These are phyloP conservation scores for Hypocreales sp. DNA, from an alignment of 2,329 filamentous ascomycete genomes.

Conservation along the genomic window DNA sequence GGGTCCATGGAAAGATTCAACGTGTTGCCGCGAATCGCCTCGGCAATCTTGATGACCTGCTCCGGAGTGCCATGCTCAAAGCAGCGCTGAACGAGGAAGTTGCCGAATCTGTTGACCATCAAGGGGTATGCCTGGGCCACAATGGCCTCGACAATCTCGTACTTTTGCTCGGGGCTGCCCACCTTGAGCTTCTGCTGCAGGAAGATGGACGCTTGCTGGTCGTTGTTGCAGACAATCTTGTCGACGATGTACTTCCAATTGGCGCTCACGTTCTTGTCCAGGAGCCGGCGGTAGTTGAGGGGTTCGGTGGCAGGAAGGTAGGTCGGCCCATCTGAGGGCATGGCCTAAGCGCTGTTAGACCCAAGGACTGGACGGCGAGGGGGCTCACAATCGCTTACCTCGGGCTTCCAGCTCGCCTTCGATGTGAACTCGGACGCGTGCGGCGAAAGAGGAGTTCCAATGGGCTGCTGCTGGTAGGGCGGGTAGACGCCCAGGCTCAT, in stretches of 20 bases:
- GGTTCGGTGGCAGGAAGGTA: conserved; percentile 82
- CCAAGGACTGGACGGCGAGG: too few species aligned
- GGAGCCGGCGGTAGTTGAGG: conserved; percentile 85
- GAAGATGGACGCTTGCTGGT: conserved; percentile 98
- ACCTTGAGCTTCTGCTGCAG: conserved; percentile 98
- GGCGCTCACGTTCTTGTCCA: conserved; percentile 91
- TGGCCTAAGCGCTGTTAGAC: conserved; percentile 20
- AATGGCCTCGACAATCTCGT: conserved; percentile 92
- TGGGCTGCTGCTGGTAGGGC: conserved; percentile 37
- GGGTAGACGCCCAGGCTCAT: conserved; percentile 28
- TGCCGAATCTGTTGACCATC: conserved; percentile 98
- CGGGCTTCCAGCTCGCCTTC: conserved; percentile 35
- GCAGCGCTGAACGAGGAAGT: conserved; percentile 95
- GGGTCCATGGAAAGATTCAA: conserved; percentile 94
- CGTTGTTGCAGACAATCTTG: conserved; percentile 98
- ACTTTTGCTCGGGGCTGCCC: conserved; percentile 87
- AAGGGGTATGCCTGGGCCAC: conserved; percentile 86
- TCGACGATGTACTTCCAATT: conserved; percentile 99
- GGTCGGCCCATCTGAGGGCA: conserved; percentile 46
- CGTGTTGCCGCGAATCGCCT: conserved; percentile 86
- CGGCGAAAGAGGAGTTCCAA: conserved; percentile 53
- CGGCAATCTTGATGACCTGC: conserved; percentile 87
- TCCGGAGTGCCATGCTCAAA: conserved; percentile 95
- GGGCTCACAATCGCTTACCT: too few species aligned
- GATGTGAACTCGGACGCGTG: conserved; percentile 62